phyloP scores from a whole-genome alignment of 148 eudicot species.

The Vaccinium darrowii region DNA sequence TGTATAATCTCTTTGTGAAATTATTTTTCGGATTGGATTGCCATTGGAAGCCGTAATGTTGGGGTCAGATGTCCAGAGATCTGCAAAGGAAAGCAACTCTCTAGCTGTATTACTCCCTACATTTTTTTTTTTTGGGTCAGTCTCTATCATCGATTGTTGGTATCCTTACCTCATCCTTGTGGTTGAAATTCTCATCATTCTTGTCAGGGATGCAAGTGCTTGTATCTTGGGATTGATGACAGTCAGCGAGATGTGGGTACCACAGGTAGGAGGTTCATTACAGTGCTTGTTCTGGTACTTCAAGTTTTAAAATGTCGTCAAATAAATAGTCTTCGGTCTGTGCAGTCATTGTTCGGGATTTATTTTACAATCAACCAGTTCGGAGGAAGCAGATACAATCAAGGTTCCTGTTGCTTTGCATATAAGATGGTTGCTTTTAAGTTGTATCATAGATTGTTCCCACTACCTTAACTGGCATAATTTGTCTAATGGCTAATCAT shows the following conservation, averaged over 20 bases:
- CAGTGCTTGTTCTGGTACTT: not conserved
- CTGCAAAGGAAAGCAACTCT: not conserved
- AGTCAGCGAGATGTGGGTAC: constrained; percentile 77
- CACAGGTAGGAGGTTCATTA: constrained; percentile 47
- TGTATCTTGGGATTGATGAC: constrained; percentile 77
- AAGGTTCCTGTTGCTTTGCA: constrained; percentile 45
- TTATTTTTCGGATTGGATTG: not conserved
- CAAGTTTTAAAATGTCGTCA: not conserved
- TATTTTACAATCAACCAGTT: constrained; percentile 97
- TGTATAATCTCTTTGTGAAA: not conserved
- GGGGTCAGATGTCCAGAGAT: not conserved
- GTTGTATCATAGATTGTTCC: not conserved
- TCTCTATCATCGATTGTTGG: constrained; percentile 5
- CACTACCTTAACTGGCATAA: not conserved
- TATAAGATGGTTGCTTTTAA: not conserved
- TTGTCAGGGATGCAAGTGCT: constrained; percentile 72
- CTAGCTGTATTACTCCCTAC: not conserved
- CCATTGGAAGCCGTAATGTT: not conserved
- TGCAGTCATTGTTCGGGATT: constrained; percentile 84
- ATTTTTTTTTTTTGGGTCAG: not conserved
- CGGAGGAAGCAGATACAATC: constrained; percentile 79
- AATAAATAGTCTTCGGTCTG: constrained; percentile 10
- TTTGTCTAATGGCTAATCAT: not conserved
- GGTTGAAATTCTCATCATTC: constrained; percentile 22
- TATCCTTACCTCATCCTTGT: not conserved